These are phyloP conservation scores for Termitomyces sp. DNA, from an alignment of 768 basidiomycete genomes.

Conservation along the genomic window DNA sequence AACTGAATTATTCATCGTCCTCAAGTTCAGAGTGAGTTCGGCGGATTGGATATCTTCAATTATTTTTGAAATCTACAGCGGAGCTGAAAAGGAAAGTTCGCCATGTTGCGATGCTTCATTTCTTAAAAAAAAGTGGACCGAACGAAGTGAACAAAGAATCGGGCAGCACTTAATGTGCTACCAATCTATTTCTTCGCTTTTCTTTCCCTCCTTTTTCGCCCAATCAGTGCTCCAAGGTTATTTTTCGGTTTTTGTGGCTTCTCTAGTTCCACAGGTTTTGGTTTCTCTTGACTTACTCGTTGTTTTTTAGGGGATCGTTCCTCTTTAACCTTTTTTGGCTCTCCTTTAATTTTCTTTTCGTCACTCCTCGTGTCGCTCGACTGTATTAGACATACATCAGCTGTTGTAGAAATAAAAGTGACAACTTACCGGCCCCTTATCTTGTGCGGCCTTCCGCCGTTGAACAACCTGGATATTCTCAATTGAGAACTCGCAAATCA, in stretches of 20 bases:
- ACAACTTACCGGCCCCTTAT: slow-evolving; percentile 23
- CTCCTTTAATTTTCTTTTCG: slow-evolving; percentile 9
- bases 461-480: slow-evolving; percentile 91
- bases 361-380: slow-evolving; percentile 8
- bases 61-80: background rate
- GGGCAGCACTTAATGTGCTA: background rate
- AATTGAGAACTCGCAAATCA: slow-evolving; percentile 95
- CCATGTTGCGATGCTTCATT: background rate
- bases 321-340: slow-evolving; percentile 10
- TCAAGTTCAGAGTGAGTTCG: too few relatives aligned
- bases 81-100: background rate
- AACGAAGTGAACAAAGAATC: background rate
- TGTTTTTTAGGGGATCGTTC: slow-evolving; percentile 37
- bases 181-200: slow-evolving; percentile 31
- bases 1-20: too few relatives aligned
- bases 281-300: slow-evolving; percentile 20
- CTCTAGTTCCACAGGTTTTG: slow-evolving; percentile 9
- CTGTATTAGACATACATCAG: slow-evolving; percentile 2
- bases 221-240: slow-evolving; percentile 65
- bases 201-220: slow-evolving; percentile 71
- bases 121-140: background rate
- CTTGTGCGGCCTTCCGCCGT: slow-evolving; percentile 53
- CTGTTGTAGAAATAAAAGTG: background rate
- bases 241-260: slow-evolving; percentile 26
- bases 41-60: too few relatives aligned